Base-by-base conservation (phyloP, 2,329 filamentous ascomycete species). In the Fusarium sp. region DNA sequence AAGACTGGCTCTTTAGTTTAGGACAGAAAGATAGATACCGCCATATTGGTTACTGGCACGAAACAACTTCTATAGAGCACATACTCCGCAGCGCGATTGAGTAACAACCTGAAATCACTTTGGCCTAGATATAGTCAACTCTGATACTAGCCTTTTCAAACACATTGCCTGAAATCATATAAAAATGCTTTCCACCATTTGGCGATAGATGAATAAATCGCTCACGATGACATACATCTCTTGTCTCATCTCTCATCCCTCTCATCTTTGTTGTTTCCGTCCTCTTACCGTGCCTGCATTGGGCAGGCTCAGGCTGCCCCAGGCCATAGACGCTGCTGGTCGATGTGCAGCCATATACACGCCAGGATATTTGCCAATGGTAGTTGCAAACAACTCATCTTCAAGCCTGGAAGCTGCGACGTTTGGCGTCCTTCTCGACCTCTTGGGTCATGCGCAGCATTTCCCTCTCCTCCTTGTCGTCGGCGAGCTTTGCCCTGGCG, bases 401-500 rank as follows among this genome's bases (percentile, higher is more conserved):
- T 55, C 43, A 68, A 44, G 44, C 65, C 53, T 71, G 64, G 48
- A 71, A 71, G 49, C 69, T 71, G 48, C 66, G 64, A 26, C 74
- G 75, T 68, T 75, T 79, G 38, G 75, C 78, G 61, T 85, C 82
- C 73, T 83, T 81, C 71, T 81, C 77, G 19, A 81, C 80, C 66
- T 84, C 81, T 69, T 88, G 80, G 76, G 87, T 81, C 78, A 91
- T 75, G 75, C 89, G 88, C 68, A 90, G 83, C 29, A 85, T 86
- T 73, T 93, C 88, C 74, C 96, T 90, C 70, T 93, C 86, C 68
- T 92, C 90, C 83, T 96, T 76, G 47, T 73, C 62, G 56, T 97
- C 93, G 58, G 90, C 87, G 41, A 97, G 92, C 81, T 97, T 98
- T 65, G 93, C 94, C 55, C 97, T 81, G 12, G 97, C 94, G 11